Evolutionary conservation across 805 yeast species (phyloP).

Genomic region (Tanozyma kutaoensis): DNA sequence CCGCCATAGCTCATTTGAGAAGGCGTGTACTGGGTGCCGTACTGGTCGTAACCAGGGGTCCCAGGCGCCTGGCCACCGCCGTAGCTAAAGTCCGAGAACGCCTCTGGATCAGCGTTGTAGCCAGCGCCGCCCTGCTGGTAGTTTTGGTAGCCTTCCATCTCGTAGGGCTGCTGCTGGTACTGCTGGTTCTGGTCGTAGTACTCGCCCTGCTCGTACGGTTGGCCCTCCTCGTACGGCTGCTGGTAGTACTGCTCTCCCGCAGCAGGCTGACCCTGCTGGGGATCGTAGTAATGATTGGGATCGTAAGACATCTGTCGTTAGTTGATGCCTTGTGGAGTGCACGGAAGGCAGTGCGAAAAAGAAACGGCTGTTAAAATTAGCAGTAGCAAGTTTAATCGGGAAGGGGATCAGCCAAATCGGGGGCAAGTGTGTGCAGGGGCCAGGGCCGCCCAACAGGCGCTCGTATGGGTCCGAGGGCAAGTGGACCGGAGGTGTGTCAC

Average conservation of each 20-base stretch:
- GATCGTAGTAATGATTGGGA: slow-evolving; percentile 30
- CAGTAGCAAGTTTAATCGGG: no score
- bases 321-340: no score
- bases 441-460: no score
- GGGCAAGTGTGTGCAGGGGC: no score
- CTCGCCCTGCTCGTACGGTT: slow-evolving; percentile 29
- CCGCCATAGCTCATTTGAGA: slow-evolving; percentile 82
- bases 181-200: slow-evolving; percentile 35
- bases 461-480: no score
- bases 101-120: slow-evolving; percentile 41
- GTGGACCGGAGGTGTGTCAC: no score
- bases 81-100: slow-evolving; percentile 54
- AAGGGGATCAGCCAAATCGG: no score
- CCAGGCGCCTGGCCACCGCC: slow-evolving; percentile 41
- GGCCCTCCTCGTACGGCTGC: slow-evolving; percentile 27
- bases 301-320: slow-evolving; percentile 57
- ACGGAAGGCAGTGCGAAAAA: no score
- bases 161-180: slow-evolving; percentile 37
- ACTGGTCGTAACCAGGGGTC: slow-evolving; percentile 55
- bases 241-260: slow-evolving; percentile 19
- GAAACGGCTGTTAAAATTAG: no score
- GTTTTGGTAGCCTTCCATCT: slow-evolving; percentile 34
- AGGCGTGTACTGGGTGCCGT: slow-evolving; percentile 65
- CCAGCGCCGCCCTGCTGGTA: slow-evolving; percentile 19
- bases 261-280: slow-evolving; percentile 28